Percentiles rank a stretch among this genome's conserved stretches.
phyloP scores from a whole-genome alignment of 495 filamentous ascomycete species.

The Trichoderma gamsii region DNA sequence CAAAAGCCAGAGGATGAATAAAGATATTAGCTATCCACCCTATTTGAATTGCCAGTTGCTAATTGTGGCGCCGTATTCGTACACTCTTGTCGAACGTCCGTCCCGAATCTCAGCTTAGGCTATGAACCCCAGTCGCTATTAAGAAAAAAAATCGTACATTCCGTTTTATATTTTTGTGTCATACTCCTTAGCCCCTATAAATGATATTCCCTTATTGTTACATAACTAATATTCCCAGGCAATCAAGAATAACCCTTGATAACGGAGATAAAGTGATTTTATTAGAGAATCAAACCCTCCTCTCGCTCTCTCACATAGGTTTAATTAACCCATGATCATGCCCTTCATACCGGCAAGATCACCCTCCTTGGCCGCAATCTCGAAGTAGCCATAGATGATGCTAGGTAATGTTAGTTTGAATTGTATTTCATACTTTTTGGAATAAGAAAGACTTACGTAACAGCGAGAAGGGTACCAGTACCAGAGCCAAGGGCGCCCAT shows the following conservation, averaged over 20 bases:
- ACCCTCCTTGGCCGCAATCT: slow-evolving; percentile 97
- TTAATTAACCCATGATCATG: slow-evolving; percentile 62
- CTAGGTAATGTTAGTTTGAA: slow-evolving; percentile 47
- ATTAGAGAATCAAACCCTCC: neutral
- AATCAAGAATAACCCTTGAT: neutral
- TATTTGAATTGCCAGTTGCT: no score
- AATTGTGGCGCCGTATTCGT: no score
- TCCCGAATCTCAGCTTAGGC: neutral
- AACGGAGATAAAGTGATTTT: slow-evolving; percentile 3
- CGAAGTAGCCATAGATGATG: slow-evolving; percentile 98
- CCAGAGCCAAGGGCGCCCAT: slow-evolving; percentile 94
- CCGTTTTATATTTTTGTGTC: slow-evolving; percentile 8
- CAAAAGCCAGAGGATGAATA: no score
- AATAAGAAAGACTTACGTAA: slow-evolving; percentile 69
- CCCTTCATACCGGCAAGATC: slow-evolving; percentile 90
- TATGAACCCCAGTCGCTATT: neutral
- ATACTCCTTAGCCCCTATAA: neutral
- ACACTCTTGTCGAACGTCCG: neutral
- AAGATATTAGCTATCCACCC: no score
- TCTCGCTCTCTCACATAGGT: neutral
- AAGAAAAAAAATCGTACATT: slow-evolving; percentile 9
- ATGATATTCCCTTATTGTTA: neutral
- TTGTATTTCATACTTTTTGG: slow-evolving; percentile 21
- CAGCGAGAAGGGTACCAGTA: slow-evolving; percentile 95
- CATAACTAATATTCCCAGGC: neutral